Conservation (phyloP, 2,329 filamentous ascomycete species). For the Fusarium chlamydosporum region DNA sequence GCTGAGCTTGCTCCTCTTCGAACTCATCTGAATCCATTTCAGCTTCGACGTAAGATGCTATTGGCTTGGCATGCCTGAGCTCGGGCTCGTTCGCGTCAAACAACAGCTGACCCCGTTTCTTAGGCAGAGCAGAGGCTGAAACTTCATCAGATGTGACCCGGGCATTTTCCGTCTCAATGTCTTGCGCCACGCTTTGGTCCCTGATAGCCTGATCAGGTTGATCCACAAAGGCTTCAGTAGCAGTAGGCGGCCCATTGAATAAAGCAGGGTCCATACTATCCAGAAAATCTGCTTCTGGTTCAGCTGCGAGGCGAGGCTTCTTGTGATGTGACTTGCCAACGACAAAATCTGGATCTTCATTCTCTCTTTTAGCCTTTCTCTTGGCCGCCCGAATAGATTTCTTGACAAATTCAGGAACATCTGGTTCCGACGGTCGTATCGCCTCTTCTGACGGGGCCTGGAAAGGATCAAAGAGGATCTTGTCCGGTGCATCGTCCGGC, state of each 20-base stretch:
- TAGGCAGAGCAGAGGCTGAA: constrained; percentile 26
- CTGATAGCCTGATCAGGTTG: constrained; percentile 34
- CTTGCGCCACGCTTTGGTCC: constrained; percentile 35
- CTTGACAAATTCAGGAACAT: constrained; percentile 68
- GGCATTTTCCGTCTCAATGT: constrained; percentile 8
- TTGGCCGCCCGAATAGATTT: constrained; percentile 68
- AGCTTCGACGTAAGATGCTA: constrained; percentile 66
- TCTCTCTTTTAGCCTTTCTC: constrained; percentile 66
- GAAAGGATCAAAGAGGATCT: constrained; percentile 72
- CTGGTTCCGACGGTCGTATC: constrained; percentile 60
- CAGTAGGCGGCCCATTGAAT: constrained; percentile 52
- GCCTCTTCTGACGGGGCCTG: constrained; percentile 65
- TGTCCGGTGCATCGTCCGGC: constrained; percentile 69
- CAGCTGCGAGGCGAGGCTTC: constrained; percentile 53
- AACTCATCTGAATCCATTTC: constrained; percentile 58
- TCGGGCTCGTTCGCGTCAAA: constrained; percentile 64
- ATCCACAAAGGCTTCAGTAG: constrained; percentile 44
- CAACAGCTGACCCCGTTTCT: constrained; percentile 40
- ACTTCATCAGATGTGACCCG: constrained; percentile 31
- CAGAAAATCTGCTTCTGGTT: constrained; percentile 53
- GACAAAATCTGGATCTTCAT: constrained; percentile 68
- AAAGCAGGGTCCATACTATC: constrained; percentile 68
- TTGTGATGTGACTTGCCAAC: constrained; percentile 61
- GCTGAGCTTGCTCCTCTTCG: constrained; percentile 60
- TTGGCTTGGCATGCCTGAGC: constrained; percentile 67